Evolutionary conservation across 768 basidiomycete genomes (phyloP).

Genomic region (Mycena indigotica): DNA sequence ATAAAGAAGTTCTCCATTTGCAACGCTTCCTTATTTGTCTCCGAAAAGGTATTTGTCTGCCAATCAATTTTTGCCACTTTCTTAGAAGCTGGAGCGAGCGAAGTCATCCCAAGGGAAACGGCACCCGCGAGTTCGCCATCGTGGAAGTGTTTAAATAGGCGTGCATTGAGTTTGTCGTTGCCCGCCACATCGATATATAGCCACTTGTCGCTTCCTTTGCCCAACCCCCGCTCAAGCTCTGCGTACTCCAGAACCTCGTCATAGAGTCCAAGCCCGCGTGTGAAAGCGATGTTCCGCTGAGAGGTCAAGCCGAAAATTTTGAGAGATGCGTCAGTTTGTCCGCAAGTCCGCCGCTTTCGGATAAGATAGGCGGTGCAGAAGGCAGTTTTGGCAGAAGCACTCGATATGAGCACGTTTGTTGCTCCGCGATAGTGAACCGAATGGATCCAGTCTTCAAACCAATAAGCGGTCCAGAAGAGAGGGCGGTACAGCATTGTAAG

Average conservation of each 20-base stretch:
- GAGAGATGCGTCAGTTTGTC: constrained; percentile 29
- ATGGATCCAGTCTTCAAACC: constrained; percentile 73
- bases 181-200: constrained; percentile 69
- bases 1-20: constrained; percentile 63
- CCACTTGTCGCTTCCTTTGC: constrained; percentile 40
- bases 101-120: constrained; percentile 59
- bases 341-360: constrained; percentile 42
- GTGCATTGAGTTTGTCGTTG: constrained; percentile 50
- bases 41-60: constrained; percentile 39
- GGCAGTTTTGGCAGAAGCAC: constrained; percentile 73
- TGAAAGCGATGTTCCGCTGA: constrained; percentile 54
- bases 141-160: constrained; percentile 45
- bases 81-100: constrained; percentile 48
- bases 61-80: constrained; percentile 37
- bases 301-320: constrained; percentile 66
- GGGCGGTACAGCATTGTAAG: constrained; percentile 73
- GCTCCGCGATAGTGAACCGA: constrained; percentile 51
- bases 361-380: constrained; percentile 69
- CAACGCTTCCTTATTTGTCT: constrained; percentile 2
- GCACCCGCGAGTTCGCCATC: constrained; percentile 40
- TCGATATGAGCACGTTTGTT: constrained; percentile 58
- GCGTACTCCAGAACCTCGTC: constrained; percentile 59
- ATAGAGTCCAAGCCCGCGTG: constrained; percentile 55
- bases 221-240: constrained; percentile 38
- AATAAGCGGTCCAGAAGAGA: constrained; percentile 75